A percentile compares a stretch with the other conserved stretches of the same genome.
These are phyloP conservation scores for Tricholoma sp. DNA, from an alignment of 768 basidiomycete species.

Conservation along the genomic window DNA sequence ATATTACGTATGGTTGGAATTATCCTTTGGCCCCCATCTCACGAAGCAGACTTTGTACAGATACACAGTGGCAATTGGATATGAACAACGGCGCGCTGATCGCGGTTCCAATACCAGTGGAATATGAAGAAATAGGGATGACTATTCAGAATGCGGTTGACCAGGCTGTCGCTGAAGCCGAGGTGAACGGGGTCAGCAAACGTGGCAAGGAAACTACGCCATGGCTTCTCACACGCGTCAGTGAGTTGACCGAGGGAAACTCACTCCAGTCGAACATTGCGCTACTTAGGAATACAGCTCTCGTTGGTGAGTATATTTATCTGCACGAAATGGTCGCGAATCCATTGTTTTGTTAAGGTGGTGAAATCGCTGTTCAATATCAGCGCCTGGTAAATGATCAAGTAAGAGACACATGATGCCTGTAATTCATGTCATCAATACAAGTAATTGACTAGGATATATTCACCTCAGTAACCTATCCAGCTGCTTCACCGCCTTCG, in stretches of 20 bases:
- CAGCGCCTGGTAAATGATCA: slow-evolving; percentile 39
- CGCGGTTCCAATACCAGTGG: slow-evolving; percentile 83
- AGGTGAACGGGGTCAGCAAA: slow-evolving; percentile 70
- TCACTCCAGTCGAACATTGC: slow-evolving; percentile 80
- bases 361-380: slow-evolving; percentile 75
- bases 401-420: slow-evolving; percentile 24
- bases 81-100: slow-evolving; percentile 77
- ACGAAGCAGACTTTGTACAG: slow-evolving; percentile 33
- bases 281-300: slow-evolving; percentile 83
- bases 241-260: slow-evolving; percentile 70
- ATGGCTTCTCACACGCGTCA: slow-evolving; percentile 83
- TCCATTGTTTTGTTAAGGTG: slow-evolving; percentile 41
- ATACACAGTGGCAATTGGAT: slow-evolving; percentile 62
- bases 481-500: background rate
- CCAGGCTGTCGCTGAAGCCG: slow-evolving; percentile 79
- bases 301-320: slow-evolving; percentile 55
- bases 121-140: slow-evolving; percentile 62
- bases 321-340: background rate
- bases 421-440: slow-evolving; percentile 7
- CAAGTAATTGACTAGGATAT: slow-evolving; percentile 2
- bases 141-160: slow-evolving; percentile 74
- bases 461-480: background rate
- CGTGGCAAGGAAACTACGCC: slow-evolving; percentile 92
- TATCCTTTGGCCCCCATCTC: background rate
- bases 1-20: slow-evolving; percentile 55